Evolutionary conservation across 805 yeast species (phyloP).

Genomic region (Dipodascus albidus): DNA sequence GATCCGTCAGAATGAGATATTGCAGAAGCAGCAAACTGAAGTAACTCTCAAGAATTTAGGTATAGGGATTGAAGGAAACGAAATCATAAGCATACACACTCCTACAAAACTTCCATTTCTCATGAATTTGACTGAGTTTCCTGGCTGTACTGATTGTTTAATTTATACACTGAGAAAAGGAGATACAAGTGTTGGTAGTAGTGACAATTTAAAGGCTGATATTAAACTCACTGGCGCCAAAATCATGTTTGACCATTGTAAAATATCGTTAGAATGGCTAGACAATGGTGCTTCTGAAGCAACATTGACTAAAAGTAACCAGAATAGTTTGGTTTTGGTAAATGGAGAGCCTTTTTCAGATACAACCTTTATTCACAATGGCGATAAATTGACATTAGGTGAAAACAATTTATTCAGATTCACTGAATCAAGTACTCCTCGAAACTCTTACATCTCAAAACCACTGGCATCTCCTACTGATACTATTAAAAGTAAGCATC

Average conservation of each 20-base stretch:
- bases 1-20: slow-evolving; percentile 13
- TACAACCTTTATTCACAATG: slow-evolving; percentile 13
- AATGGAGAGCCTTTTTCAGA: slow-evolving; percentile 13
- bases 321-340: slow-evolving; percentile 13
- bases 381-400: slow-evolving; percentile 17
- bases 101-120: slow-evolving; percentile 19
- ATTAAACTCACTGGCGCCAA: slow-evolving; percentile 15
- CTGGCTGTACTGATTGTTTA: slow-evolving; percentile 18
- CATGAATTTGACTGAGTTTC: slow-evolving; percentile 21
- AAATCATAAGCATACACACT: slow-evolving; percentile 17
- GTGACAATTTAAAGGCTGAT: slow-evolving; percentile 13
- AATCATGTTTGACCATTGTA: slow-evolving; percentile 15
- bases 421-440: slow-evolving; percentile 7
- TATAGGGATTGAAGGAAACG: slow-evolving; percentile 14
- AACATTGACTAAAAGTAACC: slow-evolving; percentile 7
- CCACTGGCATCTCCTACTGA: neutral
- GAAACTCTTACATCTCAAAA: neutral
- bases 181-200: slow-evolving; percentile 16
- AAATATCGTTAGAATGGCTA: slow-evolving; percentile 5
- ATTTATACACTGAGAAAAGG: slow-evolving; percentile 20
- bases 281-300: neutral
- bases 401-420: slow-evolving; percentile 18
- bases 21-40: slow-evolving; percentile 17
- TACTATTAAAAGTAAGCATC: neutral
- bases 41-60: slow-evolving; percentile 20